A percentile compares a stretch with the other conserved stretches of the same genome.
phyloP scores from a whole-genome alignment of 1,139 yeast genomes.

The Scheffersomyces cryptocercus region DNA sequence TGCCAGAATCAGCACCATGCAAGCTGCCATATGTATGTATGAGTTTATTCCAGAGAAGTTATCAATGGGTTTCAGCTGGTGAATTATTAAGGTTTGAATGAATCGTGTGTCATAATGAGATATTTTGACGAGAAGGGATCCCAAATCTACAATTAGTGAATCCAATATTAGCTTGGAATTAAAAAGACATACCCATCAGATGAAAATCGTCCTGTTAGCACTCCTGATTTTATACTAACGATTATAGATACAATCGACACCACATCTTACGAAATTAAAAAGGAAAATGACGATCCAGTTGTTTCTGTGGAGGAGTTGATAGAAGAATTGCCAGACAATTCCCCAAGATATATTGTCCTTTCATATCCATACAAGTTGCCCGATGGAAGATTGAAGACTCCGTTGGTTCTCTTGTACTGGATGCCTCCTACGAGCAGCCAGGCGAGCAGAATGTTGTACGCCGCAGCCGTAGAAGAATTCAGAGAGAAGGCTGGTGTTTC shows the following conservation, averaged over 20 bases:
- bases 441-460: slow-evolving; percentile 80
- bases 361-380: slow-evolving; percentile 71
- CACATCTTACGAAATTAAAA: slow-evolving; percentile 53
- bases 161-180: too few species aligned
- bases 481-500: slow-evolving; percentile 77
- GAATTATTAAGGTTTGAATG: too few species aligned
- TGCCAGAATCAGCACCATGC: slow-evolving; percentile 62
- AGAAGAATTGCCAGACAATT: slow-evolving; percentile 80
- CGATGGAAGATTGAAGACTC: slow-evolving; percentile 76
- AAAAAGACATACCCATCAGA: not conserved
- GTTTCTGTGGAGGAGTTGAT: slow-evolving; percentile 57
- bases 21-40: slow-evolving; percentile 60
- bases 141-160: too few species aligned
- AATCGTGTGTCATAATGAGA: not conserved
- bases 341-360: slow-evolving; percentile 72
- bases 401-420: slow-evolving; percentile 80
- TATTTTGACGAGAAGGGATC: too few species aligned
- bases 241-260: slow-evolving; percentile 52
- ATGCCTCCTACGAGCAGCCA: slow-evolving; percentile 83
- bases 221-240: slow-evolving; percentile 11
- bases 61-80: too few species aligned
- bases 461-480: slow-evolving; percentile 82
- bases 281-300: slow-evolving; percentile 46
- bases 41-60: too few species aligned
- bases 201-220: not conserved